phyloP scores from a whole-genome alignment of 1,284 basidiomycete genomes.

The Polyporus tsugae region DNA sequence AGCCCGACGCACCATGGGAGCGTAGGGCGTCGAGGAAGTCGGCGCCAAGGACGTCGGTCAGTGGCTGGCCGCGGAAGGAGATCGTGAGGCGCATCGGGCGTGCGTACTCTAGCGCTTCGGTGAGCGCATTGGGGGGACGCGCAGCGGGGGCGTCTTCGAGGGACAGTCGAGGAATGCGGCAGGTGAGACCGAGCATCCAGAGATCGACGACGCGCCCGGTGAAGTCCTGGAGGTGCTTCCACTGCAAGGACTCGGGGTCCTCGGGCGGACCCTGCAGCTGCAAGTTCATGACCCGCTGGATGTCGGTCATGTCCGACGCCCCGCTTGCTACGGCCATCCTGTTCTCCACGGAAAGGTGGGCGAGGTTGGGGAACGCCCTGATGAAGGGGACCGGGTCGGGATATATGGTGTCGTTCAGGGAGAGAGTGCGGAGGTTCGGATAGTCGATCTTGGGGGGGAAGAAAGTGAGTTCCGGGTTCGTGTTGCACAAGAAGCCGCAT shows the following conservation, averaged over 20 bases:
- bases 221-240: not conserved
- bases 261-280: not conserved
- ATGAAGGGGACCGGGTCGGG: slow-evolving; percentile 1
- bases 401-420: not conserved
- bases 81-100: not conserved
- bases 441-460: not conserved
- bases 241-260: not conserved
- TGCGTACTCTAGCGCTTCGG: not conserved
- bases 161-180: not conserved
- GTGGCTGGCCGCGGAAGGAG: not conserved
- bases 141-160: not conserved
- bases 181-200: slow-evolving; percentile 2
- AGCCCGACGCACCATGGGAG: not conserved
- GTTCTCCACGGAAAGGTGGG: not conserved
- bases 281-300: not conserved
- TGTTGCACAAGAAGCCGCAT: not conserved
- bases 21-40: not conserved
- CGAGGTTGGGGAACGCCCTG: not conserved
- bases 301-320: not conserved
- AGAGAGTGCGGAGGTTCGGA: not conserved
- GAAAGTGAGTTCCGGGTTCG: not conserved
- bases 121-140: not conserved
- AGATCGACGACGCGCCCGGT: slow-evolving; percentile 4
- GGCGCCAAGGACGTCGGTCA: not conserved
- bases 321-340: too few relatives aligned